Evolutionary conservation across 306 rosid species (phyloP), one percentile per base, ranked within the genome.

Genomic region (Gleditsia sinensis): DNA sequence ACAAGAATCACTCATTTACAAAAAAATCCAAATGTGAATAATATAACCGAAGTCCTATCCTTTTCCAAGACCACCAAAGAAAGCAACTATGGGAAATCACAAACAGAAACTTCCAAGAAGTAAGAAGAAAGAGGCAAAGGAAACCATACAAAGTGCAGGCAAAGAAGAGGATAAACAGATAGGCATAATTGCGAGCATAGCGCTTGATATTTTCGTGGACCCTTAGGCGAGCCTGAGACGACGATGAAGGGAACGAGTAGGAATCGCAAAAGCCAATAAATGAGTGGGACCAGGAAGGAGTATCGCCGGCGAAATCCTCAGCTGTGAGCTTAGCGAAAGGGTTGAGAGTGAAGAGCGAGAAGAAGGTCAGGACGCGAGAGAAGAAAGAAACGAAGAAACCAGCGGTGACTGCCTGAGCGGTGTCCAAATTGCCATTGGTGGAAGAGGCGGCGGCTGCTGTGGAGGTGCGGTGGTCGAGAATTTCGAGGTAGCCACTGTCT

Each of bases 171-270:
- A 89, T 81, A 75, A 94, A 84, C 49, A 94, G 86, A 61, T 87
- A 83, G 0, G 94, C 96, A 63, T 94, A 94, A 66, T 91, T 94
- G 55, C 97, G 92, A 65, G 93, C 93, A 58, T 89, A 94, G 59
- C 98, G 94, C 78, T 91, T 94, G 63, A 90, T 85, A 74, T 94
- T 94, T 81, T 94, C 98, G 8, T 88, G 97, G 17, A 88, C 93
- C 69, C 98, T 83, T 37, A 94, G 50, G 3, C 92, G 90, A 34
- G 96, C 95, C 71, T 91, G 98, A 24, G 94, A 84, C 9, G 92
- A 43, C 0, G 94, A 85, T 9, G 96, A 82, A 62, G 98, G 98
- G 74, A 94, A 88, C 0, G 96, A 91, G 74, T 94, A 94, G 3
- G 97, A 90, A 3, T 78, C 77, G 1, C 12, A 81, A 20, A 63